A percentile compares a stretch with the other conserved stretches of the same genome.
Evolutionary conservation across 257 asterid genomes (phyloP).

Genomic region (Nicotiana obtusifolia): DNA sequence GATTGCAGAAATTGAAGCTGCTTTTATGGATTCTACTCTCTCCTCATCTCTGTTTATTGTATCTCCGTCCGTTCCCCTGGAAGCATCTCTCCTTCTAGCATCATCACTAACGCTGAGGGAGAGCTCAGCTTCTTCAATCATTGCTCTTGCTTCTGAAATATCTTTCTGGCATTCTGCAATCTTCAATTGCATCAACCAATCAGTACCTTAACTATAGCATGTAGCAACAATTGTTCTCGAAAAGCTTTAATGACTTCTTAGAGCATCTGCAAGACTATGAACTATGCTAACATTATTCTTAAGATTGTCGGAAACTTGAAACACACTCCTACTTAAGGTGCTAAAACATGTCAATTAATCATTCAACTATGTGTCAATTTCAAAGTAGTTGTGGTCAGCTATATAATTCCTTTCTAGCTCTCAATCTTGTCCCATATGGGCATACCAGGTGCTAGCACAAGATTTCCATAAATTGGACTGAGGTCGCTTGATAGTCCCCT

Average conservation of each 20-base stretch:
- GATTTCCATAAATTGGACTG: background rate
- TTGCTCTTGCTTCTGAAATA: conserved; percentile 67
- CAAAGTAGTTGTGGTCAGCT: background rate
- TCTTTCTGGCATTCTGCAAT: conserved; percentile 92
- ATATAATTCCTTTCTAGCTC: background rate
- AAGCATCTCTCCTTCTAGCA: conserved; percentile 9
- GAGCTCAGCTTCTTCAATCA: conserved; percentile 82
- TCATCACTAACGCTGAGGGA: conserved; percentile 24
- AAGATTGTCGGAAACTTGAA: background rate
- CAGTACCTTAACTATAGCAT: background rate
- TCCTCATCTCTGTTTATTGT: conserved; percentile 43
- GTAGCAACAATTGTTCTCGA: background rate
- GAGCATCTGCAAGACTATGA: background rate
- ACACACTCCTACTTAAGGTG: background rate
- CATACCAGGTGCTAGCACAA: background rate
- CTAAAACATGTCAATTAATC: background rate
- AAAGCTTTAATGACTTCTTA: conserved; percentile 3
- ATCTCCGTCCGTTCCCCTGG: conserved; percentile 15
- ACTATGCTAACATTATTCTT: background rate
- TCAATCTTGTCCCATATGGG: background rate
- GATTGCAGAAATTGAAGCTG: conserved; percentile 65
- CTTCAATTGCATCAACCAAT: conserved; percentile 26
- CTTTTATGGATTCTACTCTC: conserved; percentile 71
- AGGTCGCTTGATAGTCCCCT: background rate
- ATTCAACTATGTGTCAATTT: background rate